Conservation (phyloP, 2,329 filamentous ascomycete species). For the Aspergillus hiratsukae region DNA sequence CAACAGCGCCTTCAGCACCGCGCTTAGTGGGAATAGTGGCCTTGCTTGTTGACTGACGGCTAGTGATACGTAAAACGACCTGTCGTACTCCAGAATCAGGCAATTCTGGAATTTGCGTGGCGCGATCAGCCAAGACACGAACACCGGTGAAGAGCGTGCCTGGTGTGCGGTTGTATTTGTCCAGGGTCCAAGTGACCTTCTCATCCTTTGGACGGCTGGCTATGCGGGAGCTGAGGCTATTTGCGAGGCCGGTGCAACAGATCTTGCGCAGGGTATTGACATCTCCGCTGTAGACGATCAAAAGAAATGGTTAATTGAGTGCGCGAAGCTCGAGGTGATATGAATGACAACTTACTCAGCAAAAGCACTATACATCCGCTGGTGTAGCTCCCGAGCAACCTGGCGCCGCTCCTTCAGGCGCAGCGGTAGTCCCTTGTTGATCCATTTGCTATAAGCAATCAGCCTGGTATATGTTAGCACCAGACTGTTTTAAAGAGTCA, state of each 20-base stretch:
- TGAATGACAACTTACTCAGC: conserved; percentile 36
- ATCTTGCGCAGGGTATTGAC: conserved; percentile 30
- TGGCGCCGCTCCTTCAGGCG: conserved; percentile 31
- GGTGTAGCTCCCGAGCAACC: conserved; percentile 40
- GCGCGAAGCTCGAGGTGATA: conserved; percentile 3
- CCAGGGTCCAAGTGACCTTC: conserved; percentile 32
- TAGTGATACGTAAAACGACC: conserved; percentile 37
- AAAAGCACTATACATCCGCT: conserved; percentile 45
- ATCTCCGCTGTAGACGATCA: conserved; percentile 28
- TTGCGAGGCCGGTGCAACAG: conserved; percentile 37
- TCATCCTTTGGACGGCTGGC: conserved; percentile 28
- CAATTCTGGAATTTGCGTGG: conserved; percentile 36
- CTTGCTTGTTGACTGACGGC: conserved; percentile 33
- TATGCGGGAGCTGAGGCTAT: conserved; percentile 32
- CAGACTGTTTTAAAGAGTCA: background rate
- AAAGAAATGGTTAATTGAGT: conserved; percentile 14
- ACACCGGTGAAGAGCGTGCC: conserved; percentile 34
- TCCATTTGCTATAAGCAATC: conserved; percentile 29
- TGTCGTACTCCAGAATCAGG: conserved; percentile 37
- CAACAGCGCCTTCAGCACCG: conserved; percentile 1
- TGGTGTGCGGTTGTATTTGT: conserved; percentile 34
- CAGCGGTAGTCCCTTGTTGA: conserved; percentile 31
- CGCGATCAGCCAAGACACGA: conserved; percentile 40
- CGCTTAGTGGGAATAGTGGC: conserved; percentile 2
- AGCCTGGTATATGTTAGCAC: conserved; percentile 22